Evolutionary conservation across 129 eudicot species (phyloP).

Genomic region (Flaveria ramosissima): DNA sequence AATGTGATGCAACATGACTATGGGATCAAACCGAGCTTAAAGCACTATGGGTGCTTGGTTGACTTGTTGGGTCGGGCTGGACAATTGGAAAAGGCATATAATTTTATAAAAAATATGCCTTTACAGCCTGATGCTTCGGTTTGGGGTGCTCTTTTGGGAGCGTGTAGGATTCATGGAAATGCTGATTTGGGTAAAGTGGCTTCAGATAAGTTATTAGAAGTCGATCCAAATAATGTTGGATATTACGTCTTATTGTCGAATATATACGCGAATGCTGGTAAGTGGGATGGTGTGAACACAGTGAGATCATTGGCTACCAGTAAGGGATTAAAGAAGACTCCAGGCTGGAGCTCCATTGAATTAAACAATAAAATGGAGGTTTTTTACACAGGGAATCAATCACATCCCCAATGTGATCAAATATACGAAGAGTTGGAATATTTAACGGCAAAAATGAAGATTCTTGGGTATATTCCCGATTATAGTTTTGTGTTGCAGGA

Average conservation of each 20-base stretch:
- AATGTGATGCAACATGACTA: conserved; percentile 58
- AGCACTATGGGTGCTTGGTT: conserved; percentile 88
- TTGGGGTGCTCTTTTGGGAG: conserved; percentile 96
- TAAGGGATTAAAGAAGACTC: conserved; percentile 80
- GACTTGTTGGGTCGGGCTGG: conserved; percentile 91
- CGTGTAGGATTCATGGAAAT: conserved; percentile 78
- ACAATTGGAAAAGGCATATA: conserved; percentile 56
- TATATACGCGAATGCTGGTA: conserved; percentile 75
- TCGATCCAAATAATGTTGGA: conserved; percentile 69
- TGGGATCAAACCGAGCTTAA: conserved; percentile 62
- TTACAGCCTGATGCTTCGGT: conserved; percentile 63
- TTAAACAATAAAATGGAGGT: conserved; percentile 60
- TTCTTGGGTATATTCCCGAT: conserved; percentile 80
- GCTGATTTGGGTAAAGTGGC: conserved; percentile 69
- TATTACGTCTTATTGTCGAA: conserved; percentile 78
- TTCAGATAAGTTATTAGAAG: conserved; percentile 58
- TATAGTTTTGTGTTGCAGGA: conserved; percentile 86
- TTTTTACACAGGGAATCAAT: conserved; percentile 72
- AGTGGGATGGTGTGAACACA: conserved; percentile 79
- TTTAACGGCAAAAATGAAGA: conserved; percentile 53
- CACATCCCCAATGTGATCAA: conserved; percentile 64
- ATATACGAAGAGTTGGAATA: conserved; percentile 58
- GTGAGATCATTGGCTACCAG: conserved; percentile 70
- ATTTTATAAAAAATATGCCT: conserved; percentile 70
- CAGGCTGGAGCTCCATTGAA: conserved; percentile 92